Evolutionary conservation across 768 basidiomycete species (phyloP).

Genomic region (Boletellus emodensis): DNA sequence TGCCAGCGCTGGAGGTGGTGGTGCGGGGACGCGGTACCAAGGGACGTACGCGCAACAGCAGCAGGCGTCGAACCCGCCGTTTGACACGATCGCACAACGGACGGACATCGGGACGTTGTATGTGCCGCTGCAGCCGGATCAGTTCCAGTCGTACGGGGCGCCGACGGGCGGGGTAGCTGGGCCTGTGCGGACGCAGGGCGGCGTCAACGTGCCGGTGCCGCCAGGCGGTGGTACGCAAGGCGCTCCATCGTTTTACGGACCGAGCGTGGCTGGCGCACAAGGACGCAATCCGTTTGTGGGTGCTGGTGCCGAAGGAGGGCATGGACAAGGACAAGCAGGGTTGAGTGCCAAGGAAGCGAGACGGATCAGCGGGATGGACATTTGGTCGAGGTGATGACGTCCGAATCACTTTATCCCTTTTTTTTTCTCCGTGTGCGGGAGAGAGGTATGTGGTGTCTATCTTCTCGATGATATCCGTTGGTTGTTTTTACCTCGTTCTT

Average conservation of each 20-base stretch:
- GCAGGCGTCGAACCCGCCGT: conserved; percentile 39
- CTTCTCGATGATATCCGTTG: conserved; percentile 3
- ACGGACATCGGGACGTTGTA: conserved; percentile 67
- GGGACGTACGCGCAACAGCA: conserved; percentile 51
- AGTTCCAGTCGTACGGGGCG: conserved; percentile 54
- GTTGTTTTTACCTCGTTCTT: too few species aligned
- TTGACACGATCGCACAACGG: conserved; percentile 60
- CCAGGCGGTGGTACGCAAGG: conserved; percentile 1
- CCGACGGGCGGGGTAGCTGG: too few species aligned
- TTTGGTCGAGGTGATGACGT: conserved; percentile 72
- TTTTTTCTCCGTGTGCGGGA: neutral
- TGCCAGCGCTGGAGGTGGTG: conserved; percentile 12
- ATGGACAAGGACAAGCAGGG: conserved; percentile 32
- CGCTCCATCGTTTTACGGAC: conserved; percentile 62
- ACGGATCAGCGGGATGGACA: conserved; percentile 63
- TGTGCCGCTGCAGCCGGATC: conserved; percentile 81
- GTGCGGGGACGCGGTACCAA: conserved; percentile 45
- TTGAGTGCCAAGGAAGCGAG: conserved; percentile 49
- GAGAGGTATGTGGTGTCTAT: too few species aligned
- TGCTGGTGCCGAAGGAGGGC: conserved; percentile 28
- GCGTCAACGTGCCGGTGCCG: too few species aligned
- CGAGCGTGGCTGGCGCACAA: conserved; percentile 48
- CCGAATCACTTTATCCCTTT: neutral
- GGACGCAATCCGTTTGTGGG: conserved; percentile 39
- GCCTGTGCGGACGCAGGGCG: too few species aligned